Conservation (phyloP, 495 filamentous ascomycete species). For the Cenococcum geophilum region DNA sequence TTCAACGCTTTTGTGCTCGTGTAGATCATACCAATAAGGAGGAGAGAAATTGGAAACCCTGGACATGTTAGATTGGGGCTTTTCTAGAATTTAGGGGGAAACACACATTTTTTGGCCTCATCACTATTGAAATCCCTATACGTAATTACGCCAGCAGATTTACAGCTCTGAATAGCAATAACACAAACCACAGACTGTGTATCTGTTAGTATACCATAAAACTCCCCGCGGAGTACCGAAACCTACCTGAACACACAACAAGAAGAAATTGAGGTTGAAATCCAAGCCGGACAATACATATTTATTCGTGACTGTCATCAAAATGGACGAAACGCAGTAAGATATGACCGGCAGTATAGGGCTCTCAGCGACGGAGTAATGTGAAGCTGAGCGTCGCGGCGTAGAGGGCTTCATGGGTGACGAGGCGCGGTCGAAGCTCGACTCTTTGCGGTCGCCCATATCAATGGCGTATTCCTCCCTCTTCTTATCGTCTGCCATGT, state of each 20-base stretch:
- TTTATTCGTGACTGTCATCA: constrained; percentile 99
- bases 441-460: constrained; percentile 53
- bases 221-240: neutral
- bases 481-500: constrained; percentile 77
- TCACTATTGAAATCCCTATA: constrained; percentile 85
- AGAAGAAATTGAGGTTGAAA: constrained; percentile 97
- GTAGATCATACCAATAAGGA: constrained; percentile 99
- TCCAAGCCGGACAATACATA: constrained; percentile 84
- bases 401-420: constrained; percentile 37
- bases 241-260: constrained; percentile 84
- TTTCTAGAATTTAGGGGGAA: neutral
- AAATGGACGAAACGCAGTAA: constrained; percentile 90
- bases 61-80: constrained; percentile 1
- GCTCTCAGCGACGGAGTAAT: constrained; percentile 51
- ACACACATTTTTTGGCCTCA: constrained; percentile 87
- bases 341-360: constrained; percentile 74
- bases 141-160: constrained; percentile 73
- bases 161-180: constrained; percentile 76
- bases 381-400: constrained; percentile 34
- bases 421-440: constrained; percentile 41
- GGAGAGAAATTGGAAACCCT: constrained; percentile 97
- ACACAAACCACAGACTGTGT: constrained; percentile 84
- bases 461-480: constrained; percentile 48
- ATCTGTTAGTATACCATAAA: constrained; percentile 14
- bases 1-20: constrained; percentile 94